phyloP scores from a whole-genome alignment of 768 basidiomycete species.

The Amanita pallidorosea region DNA sequence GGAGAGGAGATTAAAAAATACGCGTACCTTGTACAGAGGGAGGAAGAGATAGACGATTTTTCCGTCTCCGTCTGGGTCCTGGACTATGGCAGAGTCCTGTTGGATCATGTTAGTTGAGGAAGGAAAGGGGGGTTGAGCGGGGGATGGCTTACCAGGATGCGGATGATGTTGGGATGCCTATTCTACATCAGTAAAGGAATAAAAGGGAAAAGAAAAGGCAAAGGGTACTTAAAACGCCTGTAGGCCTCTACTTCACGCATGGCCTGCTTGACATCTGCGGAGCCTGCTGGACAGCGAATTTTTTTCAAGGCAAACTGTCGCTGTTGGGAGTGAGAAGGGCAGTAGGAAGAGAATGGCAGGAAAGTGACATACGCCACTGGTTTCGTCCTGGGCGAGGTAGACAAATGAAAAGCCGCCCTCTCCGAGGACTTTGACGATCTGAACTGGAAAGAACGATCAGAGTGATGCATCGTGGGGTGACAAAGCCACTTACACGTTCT shows the following conservation, averaged over 20 bases:
- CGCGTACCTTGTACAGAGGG: slow-evolving; percentile 75
- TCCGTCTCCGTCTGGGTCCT: slow-evolving; percentile 87
- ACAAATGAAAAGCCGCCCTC: slow-evolving; percentile 96
- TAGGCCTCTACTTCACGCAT: slow-evolving; percentile 92
- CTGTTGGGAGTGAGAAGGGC: slow-evolving; percentile 22
- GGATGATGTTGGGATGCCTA: slow-evolving; percentile 95
- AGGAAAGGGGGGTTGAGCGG: background rate
- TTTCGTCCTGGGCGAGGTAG: slow-evolving; percentile 78
- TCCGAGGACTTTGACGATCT: slow-evolving; percentile 85
- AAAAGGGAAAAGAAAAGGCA: background rate
- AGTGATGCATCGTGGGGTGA: slow-evolving; percentile 4
- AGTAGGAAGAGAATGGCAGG: background rate
- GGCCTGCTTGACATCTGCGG: slow-evolving; percentile 80
- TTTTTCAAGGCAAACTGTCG: slow-evolving; percentile 96
- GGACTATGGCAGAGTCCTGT: slow-evolving; percentile 88
- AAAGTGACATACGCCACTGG: slow-evolving; percentile 54
- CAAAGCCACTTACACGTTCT: slow-evolving; percentile 61
- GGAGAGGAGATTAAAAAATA: background rate
- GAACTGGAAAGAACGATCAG: slow-evolving; percentile 36
- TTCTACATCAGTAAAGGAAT: slow-evolving; percentile 4
- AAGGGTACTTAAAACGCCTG: slow-evolving; percentile 76
- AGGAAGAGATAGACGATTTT: slow-evolving; percentile 96
- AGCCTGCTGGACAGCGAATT: slow-evolving; percentile 84
- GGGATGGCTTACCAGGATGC: slow-evolving; percentile 65
- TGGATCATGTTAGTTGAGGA: background rate